Evolutionary conservation across 306 rosid genomes (phyloP), one percentile per base, ranked within the genome.

Genomic region (Neltuma alba): DNA sequence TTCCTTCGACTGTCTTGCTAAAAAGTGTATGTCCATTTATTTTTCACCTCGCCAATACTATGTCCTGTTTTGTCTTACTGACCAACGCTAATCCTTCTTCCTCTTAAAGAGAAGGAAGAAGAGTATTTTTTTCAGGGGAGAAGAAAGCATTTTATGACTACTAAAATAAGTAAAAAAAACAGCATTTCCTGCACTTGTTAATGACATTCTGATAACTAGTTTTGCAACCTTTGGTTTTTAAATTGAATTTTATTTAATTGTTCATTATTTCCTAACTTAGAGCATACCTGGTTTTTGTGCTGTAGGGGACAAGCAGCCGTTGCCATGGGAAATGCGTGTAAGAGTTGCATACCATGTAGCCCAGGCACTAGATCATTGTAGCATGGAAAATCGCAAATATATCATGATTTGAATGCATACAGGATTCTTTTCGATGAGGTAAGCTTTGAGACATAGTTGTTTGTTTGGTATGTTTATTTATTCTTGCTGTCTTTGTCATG

Each of bases 311-410:
- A 94, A 89, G 83, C 91, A 91, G 85, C 98, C 98, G 60, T 80
- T 94, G 79, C 95, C 92, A 2, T 94, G 98, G 97, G 98, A 92
- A 81, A 94, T 92, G 98, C 97, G 97, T 28, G 87, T 91, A 44
- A 83, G 98, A 89, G 97, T 94, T 86, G 98, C 97, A 30, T 84
- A 87, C 80, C 86, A 85, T 82, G 93, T 92, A 44, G 97, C 97
- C 15, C 90, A 85, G 86, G 97, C 98, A 21, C 97, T 94, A 23
- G 97, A 94, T 76, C 95, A 92, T 74, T 94, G 98, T 80, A 91
- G 87, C 87, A 63, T 85, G 48, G 97, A 89, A 80, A 91, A 91
- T 76, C 88, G 89, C 50, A 94, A 94, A 88, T 94, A 52, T 94
- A 94, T 82, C 98, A 94, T 66, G 98, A 94, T 78, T 81, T 94